A percentile compares a stretch with the other conserved stretches of the same genome.
Evolutionary conservation across 176 grass and related monocot genomes (phyloP).

Genomic region (Aegilops longissima): DNA sequence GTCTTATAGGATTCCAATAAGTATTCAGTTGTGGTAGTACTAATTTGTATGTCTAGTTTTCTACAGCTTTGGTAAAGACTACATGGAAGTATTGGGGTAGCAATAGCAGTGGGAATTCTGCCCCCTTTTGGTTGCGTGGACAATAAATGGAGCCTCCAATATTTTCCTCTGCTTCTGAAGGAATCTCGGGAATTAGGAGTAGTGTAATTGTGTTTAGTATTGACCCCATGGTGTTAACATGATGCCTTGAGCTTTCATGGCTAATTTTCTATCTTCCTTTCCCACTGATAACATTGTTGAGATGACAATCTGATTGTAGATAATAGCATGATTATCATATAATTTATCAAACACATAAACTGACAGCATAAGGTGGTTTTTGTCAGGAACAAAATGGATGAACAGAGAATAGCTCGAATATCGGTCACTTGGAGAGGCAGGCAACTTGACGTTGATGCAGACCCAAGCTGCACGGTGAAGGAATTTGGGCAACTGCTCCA

Average conservation of each 20-base stretch:
- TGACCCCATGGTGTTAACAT: background rate
- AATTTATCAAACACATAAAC: background rate
- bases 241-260: background rate
- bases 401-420: constrained; percentile 47
- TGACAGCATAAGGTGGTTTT: background rate
- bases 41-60: background rate
- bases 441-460: constrained; percentile 64
- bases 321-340: background rate
- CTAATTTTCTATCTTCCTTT: background rate
- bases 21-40: background rate
- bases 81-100: background rate
- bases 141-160: background rate
- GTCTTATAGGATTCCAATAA: background rate
- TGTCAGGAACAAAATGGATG: constrained; percentile 48
- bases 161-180: background rate
- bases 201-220: background rate
- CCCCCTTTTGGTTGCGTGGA: background rate
- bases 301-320: background rate
- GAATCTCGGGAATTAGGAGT: background rate
- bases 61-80: background rate
- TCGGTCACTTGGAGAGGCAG: constrained; percentile 81
- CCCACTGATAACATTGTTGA: background rate
- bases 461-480: constrained; percentile 67
- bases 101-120: background rate
- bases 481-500: constrained; percentile 79